Evolutionary conservation across 805 yeast species (phyloP).

Genomic region (Metschnikowia baotianmanensis): DNA sequence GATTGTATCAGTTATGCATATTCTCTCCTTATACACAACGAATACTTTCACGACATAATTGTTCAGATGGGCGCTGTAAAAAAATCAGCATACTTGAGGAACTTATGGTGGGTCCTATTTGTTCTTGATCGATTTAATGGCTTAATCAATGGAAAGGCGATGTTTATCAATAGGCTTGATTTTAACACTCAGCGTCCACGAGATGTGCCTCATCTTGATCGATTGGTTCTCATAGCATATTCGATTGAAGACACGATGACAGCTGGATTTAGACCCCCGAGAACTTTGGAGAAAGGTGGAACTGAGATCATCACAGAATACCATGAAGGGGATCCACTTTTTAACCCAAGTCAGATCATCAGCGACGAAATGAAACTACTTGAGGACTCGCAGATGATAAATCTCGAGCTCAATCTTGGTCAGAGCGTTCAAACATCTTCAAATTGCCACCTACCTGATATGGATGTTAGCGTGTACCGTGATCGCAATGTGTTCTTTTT

Average conservation of each 20-base stretch:
- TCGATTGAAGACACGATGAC: conserved; percentile 17
- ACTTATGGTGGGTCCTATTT: conserved; percentile 23
- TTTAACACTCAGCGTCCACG: conserved; percentile 16
- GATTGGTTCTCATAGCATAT: conserved; percentile 16
- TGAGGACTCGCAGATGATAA: conserved; percentile 4
- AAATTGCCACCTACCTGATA: conserved; percentile 10
- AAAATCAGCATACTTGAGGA: conserved; percentile 14
- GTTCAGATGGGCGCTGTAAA: conserved; percentile 13
- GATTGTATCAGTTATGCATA: conserved; percentile 20
- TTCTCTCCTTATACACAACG: conserved; percentile 21
- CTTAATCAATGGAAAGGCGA: conserved; percentile 16
- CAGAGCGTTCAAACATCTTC: neutral
- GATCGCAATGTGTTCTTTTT: conserved; percentile 15
- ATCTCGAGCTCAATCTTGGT: neutral
- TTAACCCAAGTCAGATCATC: conserved; percentile 13
- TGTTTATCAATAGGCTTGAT: conserved; percentile 18
- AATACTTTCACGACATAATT: conserved; percentile 15
- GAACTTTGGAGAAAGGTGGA: conserved; percentile 1
- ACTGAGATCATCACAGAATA: conserved; percentile 3
- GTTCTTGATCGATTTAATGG: conserved; percentile 22
- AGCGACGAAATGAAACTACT: conserved; percentile 10
- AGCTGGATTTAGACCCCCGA: conserved; percentile 17
- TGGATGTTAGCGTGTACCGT: conserved; percentile 13
- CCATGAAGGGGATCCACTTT: conserved; percentile 15
- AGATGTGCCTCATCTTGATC: conserved; percentile 13